phyloP scores from a whole-genome alignment of 2,329 filamentous ascomycete species.

The Aspergillus floridensis region DNA sequence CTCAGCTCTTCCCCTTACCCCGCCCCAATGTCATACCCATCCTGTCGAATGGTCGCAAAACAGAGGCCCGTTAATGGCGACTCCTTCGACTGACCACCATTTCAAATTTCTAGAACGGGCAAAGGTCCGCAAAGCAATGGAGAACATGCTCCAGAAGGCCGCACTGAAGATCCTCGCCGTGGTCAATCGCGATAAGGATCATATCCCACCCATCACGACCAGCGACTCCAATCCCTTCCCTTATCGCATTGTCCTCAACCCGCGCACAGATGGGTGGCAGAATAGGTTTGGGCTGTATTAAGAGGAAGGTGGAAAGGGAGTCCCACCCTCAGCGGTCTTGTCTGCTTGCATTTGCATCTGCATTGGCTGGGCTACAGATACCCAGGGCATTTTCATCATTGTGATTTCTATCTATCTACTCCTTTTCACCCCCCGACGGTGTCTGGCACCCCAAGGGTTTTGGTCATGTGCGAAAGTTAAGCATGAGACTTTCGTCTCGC shows the following conservation, averaged over 20 bases:
- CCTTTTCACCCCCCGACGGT: no score
- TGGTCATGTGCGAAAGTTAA: no score
- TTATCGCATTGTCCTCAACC: slow-evolving; percentile 87
- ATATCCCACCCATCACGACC: slow-evolving; percentile 95
- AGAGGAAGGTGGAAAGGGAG: background rate
- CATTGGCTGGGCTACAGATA: background rate
- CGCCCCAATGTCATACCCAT: no score
- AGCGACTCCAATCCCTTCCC: slow-evolving; percentile 91
- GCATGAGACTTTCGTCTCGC: no score
- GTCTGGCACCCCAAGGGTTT: no score
- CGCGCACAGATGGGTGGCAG: slow-evolving; percentile 75
- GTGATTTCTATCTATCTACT: background rate
- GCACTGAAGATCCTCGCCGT: slow-evolving; percentile 86
- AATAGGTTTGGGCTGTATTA: slow-evolving; percentile 74
- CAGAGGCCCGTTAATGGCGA: no score
- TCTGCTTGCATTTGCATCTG: background rate
- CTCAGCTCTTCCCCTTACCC: no score
- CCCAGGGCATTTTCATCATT: background rate
- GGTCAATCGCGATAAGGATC: slow-evolving; percentile 85
- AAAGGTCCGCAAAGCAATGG: slow-evolving; percentile 88
- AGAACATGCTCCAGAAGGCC: slow-evolving; percentile 80
- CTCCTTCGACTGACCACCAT: background rate
- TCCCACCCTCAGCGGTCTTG: background rate
- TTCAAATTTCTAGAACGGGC: slow-evolving; percentile 64
- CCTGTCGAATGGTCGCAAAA: no score